These are phyloP conservation scores for Cryptococcus wingfieldii DNA, from an alignment of 1,284 basidiomycete genomes.

Conservation along the genomic window DNA sequence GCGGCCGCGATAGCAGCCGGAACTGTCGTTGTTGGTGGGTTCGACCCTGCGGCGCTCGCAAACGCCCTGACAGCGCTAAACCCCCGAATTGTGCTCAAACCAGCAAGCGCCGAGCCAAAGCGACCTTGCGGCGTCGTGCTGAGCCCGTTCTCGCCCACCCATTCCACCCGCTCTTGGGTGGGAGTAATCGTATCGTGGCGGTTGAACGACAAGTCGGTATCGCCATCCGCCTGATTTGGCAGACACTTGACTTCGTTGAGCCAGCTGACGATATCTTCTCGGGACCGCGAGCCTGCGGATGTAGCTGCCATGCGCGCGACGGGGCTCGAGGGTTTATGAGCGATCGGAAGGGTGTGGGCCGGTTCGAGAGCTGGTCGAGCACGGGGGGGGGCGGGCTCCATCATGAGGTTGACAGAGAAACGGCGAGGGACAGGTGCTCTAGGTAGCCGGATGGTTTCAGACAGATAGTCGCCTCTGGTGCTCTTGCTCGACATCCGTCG, in stretches of 20 bases:
- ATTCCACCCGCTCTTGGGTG: conserved; percentile 8
- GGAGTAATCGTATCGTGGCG: conserved; percentile 5
- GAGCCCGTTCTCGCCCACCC: conserved; percentile 12
- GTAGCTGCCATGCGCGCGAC: conserved; percentile 37
- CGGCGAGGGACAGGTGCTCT: conserved; percentile 1
- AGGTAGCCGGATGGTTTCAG: background rate
- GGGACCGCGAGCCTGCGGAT: conserved; percentile 38
- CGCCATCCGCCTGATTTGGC: conserved; percentile 5
- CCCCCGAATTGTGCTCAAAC: conserved; percentile 17
- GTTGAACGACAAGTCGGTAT: conserved; percentile 6
- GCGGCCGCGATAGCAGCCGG: conserved; percentile 7
- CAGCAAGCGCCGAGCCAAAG: conserved; percentile 27
- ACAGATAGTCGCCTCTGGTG: background rate
- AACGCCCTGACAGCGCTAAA: conserved; percentile 35
- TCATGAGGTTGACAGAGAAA: background rate
- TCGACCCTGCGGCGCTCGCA: conserved; percentile 18
- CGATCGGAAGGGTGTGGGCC: background rate
- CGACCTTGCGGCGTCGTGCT: conserved; percentile 35
- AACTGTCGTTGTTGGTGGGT: background rate
- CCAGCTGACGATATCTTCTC: conserved; percentile 47
- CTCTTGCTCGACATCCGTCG: no score
- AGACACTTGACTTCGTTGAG: conserved; percentile 35
- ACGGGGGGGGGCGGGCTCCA: conserved; percentile 5
- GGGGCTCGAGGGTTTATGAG: conserved; percentile 12
- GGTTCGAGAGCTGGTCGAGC: background rate